Evolutionary conservation across 2,329 filamentous ascomycete species (phyloP), one percentile per base, ranked within the genome.

Genomic region (Ceratocystis harringtonii): DNA sequence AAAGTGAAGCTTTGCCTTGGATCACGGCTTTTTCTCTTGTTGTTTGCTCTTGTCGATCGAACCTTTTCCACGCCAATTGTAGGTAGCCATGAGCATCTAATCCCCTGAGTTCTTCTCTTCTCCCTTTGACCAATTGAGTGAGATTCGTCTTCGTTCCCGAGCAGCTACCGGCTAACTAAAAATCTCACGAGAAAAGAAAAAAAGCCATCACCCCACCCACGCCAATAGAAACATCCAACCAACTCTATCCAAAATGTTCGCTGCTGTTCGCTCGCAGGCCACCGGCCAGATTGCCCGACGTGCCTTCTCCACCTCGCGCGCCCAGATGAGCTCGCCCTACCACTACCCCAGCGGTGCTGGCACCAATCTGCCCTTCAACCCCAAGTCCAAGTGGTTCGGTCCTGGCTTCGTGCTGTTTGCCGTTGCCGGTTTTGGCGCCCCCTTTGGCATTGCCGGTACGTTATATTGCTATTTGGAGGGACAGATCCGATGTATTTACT

Each of bases 291-390:
- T 91, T 79, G 83, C 87, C 83, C 90, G 91, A 81, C 92, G 94
- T 78, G 90, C 88, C 80, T 96, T 99, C 87, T 88, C 91, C 78
- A 85, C 90, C 74, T 95, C 92, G 76, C 89, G 90, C 74, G 79
- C 88, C 75, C 90, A 89, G 77, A 80, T 95, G 76, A 84, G 82
- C 72, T 95, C 90, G 76, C 92, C 92, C 70, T 96, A 95, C 87
- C 94, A 99, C 83, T 99, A 99, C 82, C 88, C 92, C 72, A 92
- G 97, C 81, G 94, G 92, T 70, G 89, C 92, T 74, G 88, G 90
- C 78, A 87, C 83, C 81, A 97, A 96, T 84, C 79, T 99, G 70
- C 94, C 94, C 71, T 99, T 99, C 86, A 95, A 99, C 83, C 89
- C 94, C 71, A 82, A 90, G 80, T 92, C 86, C 75, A 89, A 86